Evolutionary conservation across 2,329 filamentous ascomycete genomes (phyloP), one percentile per base, ranked within the genome.

Genomic region (Exophiala bonariae): DNA sequence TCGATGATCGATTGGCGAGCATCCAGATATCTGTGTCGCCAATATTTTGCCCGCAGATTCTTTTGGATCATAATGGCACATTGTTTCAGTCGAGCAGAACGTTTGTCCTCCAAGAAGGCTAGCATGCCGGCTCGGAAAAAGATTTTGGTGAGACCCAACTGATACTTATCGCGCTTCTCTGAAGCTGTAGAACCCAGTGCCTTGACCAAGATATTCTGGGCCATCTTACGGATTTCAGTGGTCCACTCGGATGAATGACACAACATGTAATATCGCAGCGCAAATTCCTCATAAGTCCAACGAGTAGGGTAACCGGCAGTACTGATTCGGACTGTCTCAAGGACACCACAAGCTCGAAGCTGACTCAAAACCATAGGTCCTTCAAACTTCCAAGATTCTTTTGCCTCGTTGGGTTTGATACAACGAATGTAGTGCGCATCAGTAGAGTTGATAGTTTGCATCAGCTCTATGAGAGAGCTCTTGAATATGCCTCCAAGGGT

Each of bases 51-150:
- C 56, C 85, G 87, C 46, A 99, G 74, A 64, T 99, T 99, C 83
- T 99, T 99, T 71, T 99, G 93, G 47, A 99, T 99, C 83, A 99
- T 87, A 60, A 95, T 88, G 10, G 93, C 93, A 59, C 91, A 95
- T 58, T 90, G 87, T 65, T 95, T 97, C 64, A 99, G 79, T 49
- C 91, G 85, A 57, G 79, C 89, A 10, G 93, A 96, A 49, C 93
- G 84, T 56, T 96, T 78, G 59, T 96, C 96, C 72, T 99, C 93
- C 41, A 99, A 76, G 74, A 96, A 96, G 5, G 93, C 93, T 60
- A 99, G 84, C 93, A 99, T 99, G 69, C 93, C 93, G 46, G 93
- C 93, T 51, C 93, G 87, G 83, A 99, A 99, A 75, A 99, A 99
- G 65, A 99, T 96, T 75, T 99, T 99, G 42, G 92, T 97, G 57